phyloP scores from a whole-genome alignment of 805 yeast genomes.

The Candida xyloterini region DNA sequence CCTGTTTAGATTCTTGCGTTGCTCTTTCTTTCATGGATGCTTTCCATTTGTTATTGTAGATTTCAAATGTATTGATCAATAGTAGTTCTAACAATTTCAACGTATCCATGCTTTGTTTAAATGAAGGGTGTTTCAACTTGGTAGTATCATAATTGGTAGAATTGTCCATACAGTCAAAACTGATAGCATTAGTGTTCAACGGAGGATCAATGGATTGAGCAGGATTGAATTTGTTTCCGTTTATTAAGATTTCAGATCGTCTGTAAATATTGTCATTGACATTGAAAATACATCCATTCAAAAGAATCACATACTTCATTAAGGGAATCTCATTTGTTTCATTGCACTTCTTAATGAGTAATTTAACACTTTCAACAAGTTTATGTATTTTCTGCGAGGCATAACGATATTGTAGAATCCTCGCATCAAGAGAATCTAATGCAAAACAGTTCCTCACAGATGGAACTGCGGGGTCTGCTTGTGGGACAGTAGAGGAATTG shows the following conservation, averaged over 20 bases:
- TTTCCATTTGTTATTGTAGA: conserved; percentile 26
- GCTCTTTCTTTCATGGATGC: conserved; percentile 26
- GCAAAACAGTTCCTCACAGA: conserved; percentile 30
- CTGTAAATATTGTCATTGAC: conserved; percentile 38
- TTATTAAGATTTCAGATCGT: conserved; percentile 36
- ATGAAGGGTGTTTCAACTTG: conserved; percentile 30
- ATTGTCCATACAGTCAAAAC: conserved; percentile 35
- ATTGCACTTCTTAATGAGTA: conserved; percentile 18
- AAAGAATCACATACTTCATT: conserved; percentile 34
- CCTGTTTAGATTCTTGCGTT: conserved; percentile 4
- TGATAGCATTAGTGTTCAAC: conserved; percentile 34
- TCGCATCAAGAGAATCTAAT: conserved; percentile 52
- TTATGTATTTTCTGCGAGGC: conserved; percentile 46
- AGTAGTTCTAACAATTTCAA: conserved; percentile 28
- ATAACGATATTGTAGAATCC: conserved; percentile 56
- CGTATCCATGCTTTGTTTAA: conserved; percentile 26
- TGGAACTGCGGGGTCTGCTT: too few relatives aligned
- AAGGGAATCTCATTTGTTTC: conserved; percentile 32
- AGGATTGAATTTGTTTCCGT: conserved; percentile 42
- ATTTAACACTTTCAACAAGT: conserved; percentile 34
- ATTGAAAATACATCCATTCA: conserved; percentile 41
- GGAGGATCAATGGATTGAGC: conserved; percentile 39
- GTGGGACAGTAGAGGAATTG: not conserved
- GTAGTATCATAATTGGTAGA: conserved; percentile 32
- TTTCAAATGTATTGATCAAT: conserved; percentile 28